Evolutionary conservation across 371 early-diverging fungal species (phyloP), one percentile per base, ranked within the genome.

Genomic region (Dentiscutata heterogama): DNA sequence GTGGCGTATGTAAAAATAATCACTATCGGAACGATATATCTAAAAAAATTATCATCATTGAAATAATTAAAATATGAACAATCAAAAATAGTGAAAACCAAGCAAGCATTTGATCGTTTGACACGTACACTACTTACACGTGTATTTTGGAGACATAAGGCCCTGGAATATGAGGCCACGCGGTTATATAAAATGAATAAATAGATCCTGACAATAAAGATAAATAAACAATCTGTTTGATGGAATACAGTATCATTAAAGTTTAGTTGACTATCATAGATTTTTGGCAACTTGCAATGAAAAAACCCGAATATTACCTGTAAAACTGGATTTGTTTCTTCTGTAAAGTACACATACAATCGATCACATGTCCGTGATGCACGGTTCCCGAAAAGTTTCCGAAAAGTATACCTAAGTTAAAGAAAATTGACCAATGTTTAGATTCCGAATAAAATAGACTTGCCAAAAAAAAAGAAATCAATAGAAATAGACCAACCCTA

Each of bases 1-100:
- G 87, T 83, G 13, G 78, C 82, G 83, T 94, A 94, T 1, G 92
- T 86, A 72, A 84, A 88, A 2, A 89, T 83, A 68, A 93, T 93
- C 83, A 90, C 88, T 13, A 83, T 67, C 3, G 92, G 92, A 63
- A 91, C 88, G 29, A 90, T 75, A 27, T 86, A 53, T 39, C 91
- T 90, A 72, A 42, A 25, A 65, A 29, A 11, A 27, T 71, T 6
- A 50, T 20, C 16, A 25, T 53, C 16, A 25, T 71, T 46, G 22
- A 72, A 10, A 20, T 53, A 2, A 25, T 71, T 46, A 29, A 72
- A 10, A 20, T 53, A 46, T 20, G 42, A 22, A 4, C 4, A 25
- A 25, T 14, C 16, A 3, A 16, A 51, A 54, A 35, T 27, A 31
- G 14, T 13, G n/a, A 61, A 22, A 58, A 63, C n/a, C 2, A 53